Percentiles rank a stretch among this genome's conserved stretches.
Evolutionary conservation across 768 basidiomycete species (phyloP).

Genomic region (Naganishia vishniacii): DNA sequence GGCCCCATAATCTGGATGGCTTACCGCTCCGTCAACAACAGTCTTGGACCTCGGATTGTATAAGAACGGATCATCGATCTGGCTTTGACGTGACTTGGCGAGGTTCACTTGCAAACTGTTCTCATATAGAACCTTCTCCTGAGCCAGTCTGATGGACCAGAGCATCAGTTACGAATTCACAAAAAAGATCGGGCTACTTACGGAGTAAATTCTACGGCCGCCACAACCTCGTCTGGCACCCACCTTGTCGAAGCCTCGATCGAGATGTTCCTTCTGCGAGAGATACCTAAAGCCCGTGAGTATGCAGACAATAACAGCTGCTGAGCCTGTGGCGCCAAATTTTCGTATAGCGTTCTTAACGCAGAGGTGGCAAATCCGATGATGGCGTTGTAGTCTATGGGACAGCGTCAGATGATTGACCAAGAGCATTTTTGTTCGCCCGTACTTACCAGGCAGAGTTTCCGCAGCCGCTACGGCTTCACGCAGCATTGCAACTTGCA

Average conservation of each 20-base stretch:
- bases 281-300: conserved; percentile 64
- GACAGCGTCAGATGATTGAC: not conserved
- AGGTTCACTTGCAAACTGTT: conserved; percentile 22
- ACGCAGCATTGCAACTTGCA: conserved; percentile 86
- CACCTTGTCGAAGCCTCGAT: conserved; percentile 65
- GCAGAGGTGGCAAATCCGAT: conserved; percentile 86
- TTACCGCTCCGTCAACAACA: conserved; percentile 58
- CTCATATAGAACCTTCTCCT: conserved; percentile 18
- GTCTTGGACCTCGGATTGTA: conserved; percentile 73
- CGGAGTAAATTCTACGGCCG: conserved; percentile 73
- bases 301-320: conserved; percentile 69
- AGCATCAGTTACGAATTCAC: conserved; percentile 2
- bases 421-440: no score
- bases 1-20: not conserved
- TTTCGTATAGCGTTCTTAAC: conserved; percentile 64
- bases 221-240: conserved; percentile 67
- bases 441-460: conserved; percentile 69
- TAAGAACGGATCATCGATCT: conserved; percentile 65
- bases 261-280: conserved; percentile 69
- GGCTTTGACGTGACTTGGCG: conserved; percentile 43
- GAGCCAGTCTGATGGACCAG: not conserved
- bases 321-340: conserved; percentile 72
- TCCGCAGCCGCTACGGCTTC: conserved; percentile 90
- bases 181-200: no score
- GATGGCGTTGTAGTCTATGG: conserved; percentile 71